Evolutionary conservation across 2,329 filamentous ascomycete genomes (phyloP), one percentile per base, ranked within the genome.

Genomic region (Didymella keratinophila): DNA sequence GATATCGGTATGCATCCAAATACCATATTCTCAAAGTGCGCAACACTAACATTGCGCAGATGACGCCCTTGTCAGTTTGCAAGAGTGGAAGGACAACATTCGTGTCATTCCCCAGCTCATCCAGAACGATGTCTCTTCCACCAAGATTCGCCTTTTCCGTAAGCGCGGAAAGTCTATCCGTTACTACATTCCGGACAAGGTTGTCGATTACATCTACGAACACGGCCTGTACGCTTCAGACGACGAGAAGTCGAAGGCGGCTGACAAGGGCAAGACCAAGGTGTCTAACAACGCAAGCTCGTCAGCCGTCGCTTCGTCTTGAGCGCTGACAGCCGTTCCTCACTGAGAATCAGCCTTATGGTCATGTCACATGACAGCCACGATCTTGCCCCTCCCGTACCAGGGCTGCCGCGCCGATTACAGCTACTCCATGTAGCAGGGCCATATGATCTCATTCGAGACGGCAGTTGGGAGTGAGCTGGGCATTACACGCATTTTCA

Each of bases 51-150:
- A 25, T n/a, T 18, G 12, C 18, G 23, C 57, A 74, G 91, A 96
- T 62, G 91, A 96, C 72, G 93, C 93, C 2, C 83, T 97, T 44
- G 88, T 89, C n/a, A 89, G 87, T 43, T 81, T 97, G 45, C 89
- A 92, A 73, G 86, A 87, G 60, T 97, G 90, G 86, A 89, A 92
- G 70, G 87, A 93, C 68, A 95, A 96, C 67, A 89, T 97, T 61
- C 89, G 92, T 71, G 90, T 96, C 52, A 94, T 97, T 63, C 90
- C 91, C 56, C 92, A 96, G 77, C 85, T 96, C 50, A 93, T 96
- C 47, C 88, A 91, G 65, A 94, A 94, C 76, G 90, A 95, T 68
- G 89, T 95, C 60, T 92, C 89, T 70, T 93, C 89, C 62, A 88
- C 86, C 58, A 88, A 96, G 80, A 93, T 97, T 60, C 87, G 93